Base-by-base conservation (phyloP, 805 yeast genomes). In the Lipomyces anomalus region DNA sequence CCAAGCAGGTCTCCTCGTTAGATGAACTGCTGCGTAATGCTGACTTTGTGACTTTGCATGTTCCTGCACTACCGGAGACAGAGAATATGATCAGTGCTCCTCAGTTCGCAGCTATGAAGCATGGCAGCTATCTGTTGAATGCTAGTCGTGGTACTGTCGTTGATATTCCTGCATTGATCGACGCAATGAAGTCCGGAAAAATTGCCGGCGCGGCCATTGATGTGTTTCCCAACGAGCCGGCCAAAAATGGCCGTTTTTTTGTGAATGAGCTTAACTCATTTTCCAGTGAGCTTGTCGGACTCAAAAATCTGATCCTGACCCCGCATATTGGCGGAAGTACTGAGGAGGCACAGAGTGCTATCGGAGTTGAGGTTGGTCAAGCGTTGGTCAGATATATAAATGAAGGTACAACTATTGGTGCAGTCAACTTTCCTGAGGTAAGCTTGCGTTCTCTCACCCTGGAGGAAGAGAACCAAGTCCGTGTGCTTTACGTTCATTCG, bases 251-350 rank as follows among this genome's bases (percentile, higher is more conserved):
- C 61, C 80, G 76, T 52, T 68, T 78, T 57, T 92, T 89, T 72
- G 71, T 63, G 59, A 75, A 83, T 64, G 75, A 75, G 35, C 75
- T 92, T 64, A 90, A 90, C 70, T 58, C 71, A 35, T 92, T 95
- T 89, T 76, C 84, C 52, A 72, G 85, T 28, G 96, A 89, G 64
- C 76, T 92, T 59, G 75, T 80, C 57, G 71, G 84, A 7, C 75
- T 88, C 65, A 80, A 89, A 70, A 92, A 92, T 69, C 79, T 90
- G 52, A 88, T 92, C 56, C 75, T 92, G 61, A 82, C 97, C 44
- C 98, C 98, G 28, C 98, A 92, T 65, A 92, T 92, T 59, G 98
- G 98, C 70, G 98, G 98, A 57, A 88, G 97, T 42, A 92, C 98
- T 39, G 97, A 90, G 69, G 98, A 92, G 74, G 98, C 98, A 32